Conservation (phyloP, 768 basidiomycete species). For the Phylloporus arenicola region DNA sequence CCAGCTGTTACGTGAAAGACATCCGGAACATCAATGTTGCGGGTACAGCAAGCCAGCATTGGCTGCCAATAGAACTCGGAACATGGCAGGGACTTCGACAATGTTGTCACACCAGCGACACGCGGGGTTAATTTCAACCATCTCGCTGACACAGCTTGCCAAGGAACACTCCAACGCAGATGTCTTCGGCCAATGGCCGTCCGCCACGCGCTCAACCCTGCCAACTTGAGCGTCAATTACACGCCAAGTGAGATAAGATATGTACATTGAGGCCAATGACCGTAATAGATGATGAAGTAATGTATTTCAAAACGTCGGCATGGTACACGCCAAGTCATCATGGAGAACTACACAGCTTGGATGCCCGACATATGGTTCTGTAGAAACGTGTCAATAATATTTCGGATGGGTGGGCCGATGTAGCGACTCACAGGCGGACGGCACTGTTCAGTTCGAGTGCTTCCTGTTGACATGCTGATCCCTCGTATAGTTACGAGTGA, state of each 20-base stretch:
- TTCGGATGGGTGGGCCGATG: neutral
- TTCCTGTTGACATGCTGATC: slow-evolving; percentile 10
- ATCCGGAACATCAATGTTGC: neutral
- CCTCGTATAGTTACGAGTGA: slow-evolving; percentile 25
- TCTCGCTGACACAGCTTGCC: slow-evolving; percentile 16
- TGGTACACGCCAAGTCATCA: neutral
- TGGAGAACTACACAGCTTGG: neutral
- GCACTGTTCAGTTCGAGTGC: slow-evolving; percentile 3
- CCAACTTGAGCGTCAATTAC: neutral
- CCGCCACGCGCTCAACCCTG: neutral
- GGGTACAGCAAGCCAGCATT: slow-evolving; percentile 9
- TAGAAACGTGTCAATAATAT: neutral
- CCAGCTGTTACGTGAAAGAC: neutral
- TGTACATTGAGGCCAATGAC: slow-evolving; percentile 8
- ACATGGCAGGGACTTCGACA: neutral
- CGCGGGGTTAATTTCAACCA: neutral
- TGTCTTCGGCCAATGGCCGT: neutral
- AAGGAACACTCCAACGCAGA: slow-evolving; percentile 10
- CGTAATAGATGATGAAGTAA: slow-evolving; percentile 1
- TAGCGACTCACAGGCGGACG: neutral
- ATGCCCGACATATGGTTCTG: neutral
- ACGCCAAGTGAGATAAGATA: slow-evolving; percentile 4
- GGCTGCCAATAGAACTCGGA: neutral
- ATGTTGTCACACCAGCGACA: neutral
- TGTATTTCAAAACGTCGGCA: neutral